Evolutionary conservation across 2,329 filamentous ascomycete species (phyloP).

Genomic region (Diaporthe velutina): DNA sequence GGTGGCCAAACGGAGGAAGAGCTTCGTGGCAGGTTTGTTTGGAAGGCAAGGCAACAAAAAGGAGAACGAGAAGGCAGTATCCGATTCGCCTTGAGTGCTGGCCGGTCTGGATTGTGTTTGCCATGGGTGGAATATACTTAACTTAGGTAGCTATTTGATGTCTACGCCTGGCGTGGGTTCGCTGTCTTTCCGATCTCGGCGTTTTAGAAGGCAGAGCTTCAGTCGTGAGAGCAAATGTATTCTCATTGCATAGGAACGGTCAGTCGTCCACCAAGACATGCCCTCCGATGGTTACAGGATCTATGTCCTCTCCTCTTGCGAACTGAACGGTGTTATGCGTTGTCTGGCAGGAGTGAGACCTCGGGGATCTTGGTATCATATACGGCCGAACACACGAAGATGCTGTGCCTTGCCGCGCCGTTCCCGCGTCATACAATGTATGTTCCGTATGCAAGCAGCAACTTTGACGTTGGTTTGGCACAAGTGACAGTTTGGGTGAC

Average conservation of each 20-base stretch:
- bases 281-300: background rate
- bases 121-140: too few species aligned
- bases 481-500: background rate
- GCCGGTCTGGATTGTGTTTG: too few species aligned
- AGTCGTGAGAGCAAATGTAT: background rate
- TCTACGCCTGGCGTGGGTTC: background rate
- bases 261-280: background rate
- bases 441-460: background rate
- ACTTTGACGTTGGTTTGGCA: background rate
- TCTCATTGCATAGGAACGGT: background rate
- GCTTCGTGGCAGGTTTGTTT: constrained; percentile 61
- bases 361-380: background rate
- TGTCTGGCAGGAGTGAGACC: background rate
- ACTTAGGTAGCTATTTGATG: background rate
- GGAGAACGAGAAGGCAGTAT: constrained; percentile 36
- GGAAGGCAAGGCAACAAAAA: constrained; percentile 46
- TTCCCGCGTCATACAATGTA: background rate
- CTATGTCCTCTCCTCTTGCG: background rate
- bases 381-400: background rate
- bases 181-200: too few species aligned
- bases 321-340: background rate
- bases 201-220: background rate
- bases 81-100: constrained; percentile 14
- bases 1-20: constrained; percentile 57
- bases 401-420: background rate